Evolutionary conservation across 129 eudicot genomes (phyloP).

Genomic region (Ambrosia trifida): DNA sequence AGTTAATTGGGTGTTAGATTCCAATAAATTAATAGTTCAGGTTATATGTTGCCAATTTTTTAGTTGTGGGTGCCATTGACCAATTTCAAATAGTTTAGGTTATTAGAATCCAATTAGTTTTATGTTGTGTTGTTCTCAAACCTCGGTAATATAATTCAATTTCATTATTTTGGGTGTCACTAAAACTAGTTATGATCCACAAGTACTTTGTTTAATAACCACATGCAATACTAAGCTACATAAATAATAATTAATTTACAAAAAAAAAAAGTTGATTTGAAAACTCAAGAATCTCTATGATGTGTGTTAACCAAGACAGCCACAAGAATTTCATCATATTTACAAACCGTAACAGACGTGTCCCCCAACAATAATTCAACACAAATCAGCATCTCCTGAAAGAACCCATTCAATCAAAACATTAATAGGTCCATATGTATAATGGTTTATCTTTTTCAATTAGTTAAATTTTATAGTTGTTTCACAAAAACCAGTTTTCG

Average conservation of each 20-base stretch:
- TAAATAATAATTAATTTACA: neutral
- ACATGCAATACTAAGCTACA: neutral
- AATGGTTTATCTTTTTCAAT: neutral
- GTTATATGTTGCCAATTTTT: no score
- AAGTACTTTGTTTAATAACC: no score
- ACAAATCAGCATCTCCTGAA: slow-evolving; percentile 56
- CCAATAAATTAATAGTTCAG: no score
- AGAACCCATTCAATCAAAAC: slow-evolving; percentile 27
- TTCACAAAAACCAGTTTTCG: neutral
- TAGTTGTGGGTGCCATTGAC: no score
- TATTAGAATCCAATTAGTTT: no score
- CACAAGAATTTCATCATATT: slow-evolving; percentile 37
- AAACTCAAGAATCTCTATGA: slow-evolving; percentile 12
- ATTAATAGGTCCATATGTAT: neutral
- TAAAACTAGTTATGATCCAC: neutral
- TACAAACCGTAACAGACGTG: slow-evolving; percentile 36
- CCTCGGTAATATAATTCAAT: neutral
- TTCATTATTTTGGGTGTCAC: neutral
- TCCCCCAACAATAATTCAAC: slow-evolving; percentile 27
- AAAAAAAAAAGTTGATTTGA: neutral
- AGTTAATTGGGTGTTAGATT: no score
- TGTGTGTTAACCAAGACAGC: slow-evolving; percentile 22
- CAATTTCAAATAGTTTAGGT: no score
- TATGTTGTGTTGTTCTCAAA: no score
- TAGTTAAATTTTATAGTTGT: neutral